A percentile compares a stretch with the other conserved stretches of the same genome.
Evolutionary conservation across 768 basidiomycete species (phyloP).

Genomic region (Mycena albidolilacea): DNA sequence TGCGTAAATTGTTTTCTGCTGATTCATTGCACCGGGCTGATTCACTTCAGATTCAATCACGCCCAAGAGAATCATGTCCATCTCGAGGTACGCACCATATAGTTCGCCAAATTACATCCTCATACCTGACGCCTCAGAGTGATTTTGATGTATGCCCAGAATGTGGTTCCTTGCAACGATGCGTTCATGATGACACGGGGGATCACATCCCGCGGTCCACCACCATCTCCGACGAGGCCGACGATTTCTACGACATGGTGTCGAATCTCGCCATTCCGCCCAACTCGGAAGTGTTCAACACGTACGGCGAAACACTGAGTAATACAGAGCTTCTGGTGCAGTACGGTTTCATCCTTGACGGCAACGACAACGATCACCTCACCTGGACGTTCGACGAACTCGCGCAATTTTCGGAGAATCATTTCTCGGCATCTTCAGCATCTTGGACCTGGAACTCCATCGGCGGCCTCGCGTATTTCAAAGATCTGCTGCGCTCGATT

Average conservation of each 20-base stretch:
- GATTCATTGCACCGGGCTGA: conserved; percentile 7
- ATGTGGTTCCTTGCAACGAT: conserved; percentile 80
- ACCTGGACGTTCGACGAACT: conserved; percentile 57
- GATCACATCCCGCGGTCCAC: conserved; percentile 27
- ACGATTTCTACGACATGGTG: conserved; percentile 77
- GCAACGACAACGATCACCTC: conserved; percentile 77
- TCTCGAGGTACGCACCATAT: conserved; percentile 68
- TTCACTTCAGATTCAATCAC: conserved; percentile 80
- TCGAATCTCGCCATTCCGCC: conserved; percentile 66
- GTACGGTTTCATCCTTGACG: conserved; percentile 85
- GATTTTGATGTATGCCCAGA: conserved; percentile 81
- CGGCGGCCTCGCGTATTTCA: conserved; percentile 24
- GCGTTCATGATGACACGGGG: conserved; percentile 71
- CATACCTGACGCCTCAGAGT: conserved; percentile 57
- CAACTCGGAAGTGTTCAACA: conserved; percentile 78
- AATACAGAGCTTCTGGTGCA: conserved; percentile 77
- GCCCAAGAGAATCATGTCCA: conserved; percentile 77
- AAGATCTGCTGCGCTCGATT: conserved; percentile 26
- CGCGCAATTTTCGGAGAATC: conserved; percentile 34
- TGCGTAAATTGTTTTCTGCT: conserved; percentile 63
- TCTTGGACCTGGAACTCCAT: conserved; percentile 20
- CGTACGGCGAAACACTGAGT: conserved; percentile 76
- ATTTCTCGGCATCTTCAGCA: conserved; percentile 19
- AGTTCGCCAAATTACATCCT: conserved; percentile 16
- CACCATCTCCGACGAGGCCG: conserved; percentile 42